These are phyloP conservation scores for Scleroderma bovista DNA, from an alignment of 768 basidiomycete genomes.

Conservation along the genomic window DNA sequence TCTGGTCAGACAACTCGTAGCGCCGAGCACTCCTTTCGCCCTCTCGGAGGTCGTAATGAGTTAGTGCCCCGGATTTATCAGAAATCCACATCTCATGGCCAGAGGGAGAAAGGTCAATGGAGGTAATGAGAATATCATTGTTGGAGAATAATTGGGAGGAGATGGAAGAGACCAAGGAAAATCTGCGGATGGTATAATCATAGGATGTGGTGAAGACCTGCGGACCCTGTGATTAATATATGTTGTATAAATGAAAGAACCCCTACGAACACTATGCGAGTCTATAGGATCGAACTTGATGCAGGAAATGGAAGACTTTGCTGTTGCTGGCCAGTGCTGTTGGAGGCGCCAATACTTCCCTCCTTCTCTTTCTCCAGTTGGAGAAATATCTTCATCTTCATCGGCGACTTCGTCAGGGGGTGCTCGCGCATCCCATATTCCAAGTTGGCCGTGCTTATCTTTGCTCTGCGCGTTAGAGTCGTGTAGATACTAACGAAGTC, in stretches of 20 bases:
- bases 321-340: slow-evolving; percentile 76
- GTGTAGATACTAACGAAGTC: background rate
- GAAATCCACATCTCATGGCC: slow-evolving; percentile 86
- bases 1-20: slow-evolving; percentile 63
- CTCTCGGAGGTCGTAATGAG: slow-evolving; percentile 72
- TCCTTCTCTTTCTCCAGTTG: slow-evolving; percentile 43
- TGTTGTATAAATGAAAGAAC: background rate
- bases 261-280: slow-evolving; percentile 55
- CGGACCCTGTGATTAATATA: background rate
- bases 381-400: slow-evolving; percentile 50
- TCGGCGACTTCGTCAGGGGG: slow-evolving; percentile 57
- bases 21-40: slow-evolving; percentile 47
- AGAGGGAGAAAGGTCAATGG: slow-evolving; percentile 59
- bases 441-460: slow-evolving; percentile 83
- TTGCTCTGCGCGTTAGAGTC: slow-evolving; percentile 2
- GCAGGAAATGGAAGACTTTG: slow-evolving; percentile 74
- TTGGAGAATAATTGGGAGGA: slow-evolving; percentile 65
- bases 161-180: slow-evolving; percentile 68
- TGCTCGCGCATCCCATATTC: slow-evolving; percentile 84
- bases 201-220: slow-evolving; percentile 81
- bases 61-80: slow-evolving; percentile 63
- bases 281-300: slow-evolving; percentile 75
- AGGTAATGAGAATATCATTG: slow-evolving; percentile 55
- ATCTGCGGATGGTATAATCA: slow-evolving; percentile 68
- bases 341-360: slow-evolving; percentile 80